phyloP scores from a whole-genome alignment of 495 filamentous ascomycete species.

The Lasiosphaeria ovina region DNA sequence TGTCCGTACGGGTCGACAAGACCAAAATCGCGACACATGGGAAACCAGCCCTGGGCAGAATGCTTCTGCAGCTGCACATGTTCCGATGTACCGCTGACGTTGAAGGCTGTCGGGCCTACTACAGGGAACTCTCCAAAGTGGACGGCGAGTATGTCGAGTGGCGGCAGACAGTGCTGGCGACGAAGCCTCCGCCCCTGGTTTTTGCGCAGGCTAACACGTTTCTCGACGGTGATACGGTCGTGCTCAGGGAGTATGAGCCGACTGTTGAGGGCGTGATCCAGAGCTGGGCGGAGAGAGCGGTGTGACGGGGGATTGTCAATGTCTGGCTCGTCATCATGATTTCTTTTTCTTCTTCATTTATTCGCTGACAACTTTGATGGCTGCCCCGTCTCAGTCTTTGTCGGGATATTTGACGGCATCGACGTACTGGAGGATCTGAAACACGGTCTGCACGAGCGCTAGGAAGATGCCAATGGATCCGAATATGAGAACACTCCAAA shows the following conservation, averaged over 20 bases:
- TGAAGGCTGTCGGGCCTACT: constrained; percentile 35
- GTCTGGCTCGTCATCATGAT: no score
- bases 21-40: constrained; percentile 38
- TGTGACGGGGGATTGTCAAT: no score
- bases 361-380: no score
- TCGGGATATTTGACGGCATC: no score
- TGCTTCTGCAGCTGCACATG: constrained; percentile 46
- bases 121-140: constrained; percentile 40
- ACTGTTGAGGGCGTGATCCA: constrained; percentile 41
- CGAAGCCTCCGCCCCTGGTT: constrained; percentile 31
- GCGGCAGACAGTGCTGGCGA: constrained; percentile 38
- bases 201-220: constrained; percentile 49
- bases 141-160: constrained; percentile 37
- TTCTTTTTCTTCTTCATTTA: no score
- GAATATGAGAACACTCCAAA: no score
- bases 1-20: constrained; percentile 38
- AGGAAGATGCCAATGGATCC: no score
- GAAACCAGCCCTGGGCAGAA: constrained; percentile 40
- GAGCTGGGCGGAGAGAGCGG: constrained; percentile 40
- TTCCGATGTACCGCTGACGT: constrained; percentile 49
- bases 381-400: no score
- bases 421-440: no score
- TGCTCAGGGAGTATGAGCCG: constrained; percentile 44
- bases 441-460: no score
- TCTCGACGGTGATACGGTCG: constrained; percentile 31